Evolutionary conservation across 768 basidiomycete species (phyloP).

Genomic region (Xerocomus spinulosus): DNA sequence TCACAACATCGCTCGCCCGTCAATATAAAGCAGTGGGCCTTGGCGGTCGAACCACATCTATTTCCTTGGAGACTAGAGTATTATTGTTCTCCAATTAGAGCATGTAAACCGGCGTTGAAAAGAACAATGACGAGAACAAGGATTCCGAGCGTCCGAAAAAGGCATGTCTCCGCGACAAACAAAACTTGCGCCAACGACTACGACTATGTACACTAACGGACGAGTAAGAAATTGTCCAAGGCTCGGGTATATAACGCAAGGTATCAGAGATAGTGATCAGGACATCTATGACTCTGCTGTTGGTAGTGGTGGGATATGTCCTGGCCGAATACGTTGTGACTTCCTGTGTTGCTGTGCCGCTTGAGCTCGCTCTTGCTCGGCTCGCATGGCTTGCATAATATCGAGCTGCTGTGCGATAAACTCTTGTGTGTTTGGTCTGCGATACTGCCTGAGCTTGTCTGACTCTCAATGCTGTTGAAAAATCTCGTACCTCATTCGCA

Average conservation of each 20-base stretch:
- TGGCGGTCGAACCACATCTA: background rate
- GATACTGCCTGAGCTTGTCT: conserved; percentile 2
- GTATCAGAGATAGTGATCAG: conserved; percentile 16
- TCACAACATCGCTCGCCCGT: background rate
- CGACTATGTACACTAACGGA: background rate
- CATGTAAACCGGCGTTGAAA: conserved; percentile 5
- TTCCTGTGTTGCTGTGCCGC: conserved; percentile 57
- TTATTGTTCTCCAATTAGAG: conserved; percentile 23
- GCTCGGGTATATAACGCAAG: conserved; percentile 25
- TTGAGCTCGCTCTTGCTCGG: conserved; percentile 73
- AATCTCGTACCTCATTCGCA: conserved; percentile 83
- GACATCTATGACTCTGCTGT: conserved; percentile 13
- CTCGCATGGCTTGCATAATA: conserved; percentile 77
- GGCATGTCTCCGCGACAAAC: conserved; percentile 15
- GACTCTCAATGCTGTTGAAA: background rate
- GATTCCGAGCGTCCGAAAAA: conserved; percentile 5
- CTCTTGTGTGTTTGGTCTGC: conserved; percentile 73
- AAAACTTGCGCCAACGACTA: background rate
- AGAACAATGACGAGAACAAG: conserved; percentile 22
- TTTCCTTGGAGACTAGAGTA: conserved; percentile 22
- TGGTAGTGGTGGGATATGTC: conserved; percentile 26
- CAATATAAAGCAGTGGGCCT: conserved; percentile 3
- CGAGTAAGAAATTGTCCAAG: background rate
- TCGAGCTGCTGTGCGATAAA: conserved; percentile 86
- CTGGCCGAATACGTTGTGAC: conserved; percentile 48